Evolutionary conservation across 2,329 filamentous ascomycete species (phyloP), one percentile per base, ranked within the genome.

Genomic region (Aspergillus proliferans): DNA sequence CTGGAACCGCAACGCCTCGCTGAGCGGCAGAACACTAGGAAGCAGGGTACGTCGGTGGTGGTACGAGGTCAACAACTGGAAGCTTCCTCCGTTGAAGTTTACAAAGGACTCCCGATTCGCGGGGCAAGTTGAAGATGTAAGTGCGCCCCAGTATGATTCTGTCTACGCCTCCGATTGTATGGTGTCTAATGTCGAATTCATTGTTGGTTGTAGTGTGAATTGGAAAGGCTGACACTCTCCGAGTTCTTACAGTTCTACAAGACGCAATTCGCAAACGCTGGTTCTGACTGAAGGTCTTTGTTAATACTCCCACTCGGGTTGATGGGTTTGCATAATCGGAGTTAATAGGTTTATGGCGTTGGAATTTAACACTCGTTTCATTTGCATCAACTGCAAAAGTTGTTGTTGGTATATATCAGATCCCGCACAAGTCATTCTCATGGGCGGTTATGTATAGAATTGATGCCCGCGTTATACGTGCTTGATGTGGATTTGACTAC

Each of bases 41-140:
- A 88, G 87, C 6, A 82, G 81, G 57, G 73, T 93, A 44, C 79
- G 93, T 59, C 78, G 90, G 57, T 97, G 92, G 93, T 98, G 93
- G 92, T 96, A 89, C 75, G 82, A 80, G 19, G 87, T 95, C 15
- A 97, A 97, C 65, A 89, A 94, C 62, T 97, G 93, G 93, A 77
- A 79, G 44, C 70, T 92, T 49, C 85, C 86, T 4, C 62, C 71
- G 19, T 38, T 60, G 38, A 46, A 52, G 6, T 58, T 59, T 38
- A 50, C 52, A n/a, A 57, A 56, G 49, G 52, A 62, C 48, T 52
- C 55, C n/a, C 64, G 65, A 48, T 48, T 72, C 41, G 67, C 69
- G 38, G 60, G 60, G 41, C 65, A 71, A 46, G 64, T 73, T 26
- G 68, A 72, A 64, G 71, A 76, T 61, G 73, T 71, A 58, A 71